These are phyloP conservation scores for Lolium perenne DNA, from an alignment of 176 grass and related monocot species.

Conservation along the genomic window DNA sequence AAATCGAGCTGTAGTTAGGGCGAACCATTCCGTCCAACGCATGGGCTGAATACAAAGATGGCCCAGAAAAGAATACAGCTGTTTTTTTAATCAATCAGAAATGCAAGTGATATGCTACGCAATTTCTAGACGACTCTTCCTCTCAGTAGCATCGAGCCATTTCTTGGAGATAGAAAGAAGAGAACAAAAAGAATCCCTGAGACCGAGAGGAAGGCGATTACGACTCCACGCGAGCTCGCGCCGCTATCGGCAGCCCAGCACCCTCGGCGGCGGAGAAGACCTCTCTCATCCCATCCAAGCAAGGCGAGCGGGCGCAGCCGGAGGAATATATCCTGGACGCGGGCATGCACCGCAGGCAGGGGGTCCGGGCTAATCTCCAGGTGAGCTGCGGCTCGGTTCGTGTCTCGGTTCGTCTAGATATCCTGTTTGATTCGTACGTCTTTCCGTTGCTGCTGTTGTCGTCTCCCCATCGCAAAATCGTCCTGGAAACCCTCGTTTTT, in stretches of 20 bases:
- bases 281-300: neutral
- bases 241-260: neutral
- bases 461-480: too few relatives aligned
- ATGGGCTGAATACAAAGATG: neutral
- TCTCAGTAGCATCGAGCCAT: neutral
- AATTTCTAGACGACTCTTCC: neutral
- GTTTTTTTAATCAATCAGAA: too few relatives aligned
- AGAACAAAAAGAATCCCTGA: neutral
- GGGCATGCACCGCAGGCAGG: neutral
- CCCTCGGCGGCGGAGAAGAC: neutral
- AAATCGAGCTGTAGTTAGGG: neutral
- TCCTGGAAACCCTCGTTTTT: too few relatives aligned
- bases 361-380: neutral
- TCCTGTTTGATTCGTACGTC: neutral
- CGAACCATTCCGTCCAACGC: neutral
- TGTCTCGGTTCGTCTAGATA: neutral
- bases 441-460: neutral
- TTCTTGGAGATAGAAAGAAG: neutral
- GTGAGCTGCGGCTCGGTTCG: neutral
- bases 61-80: neutral
- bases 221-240: neutral
- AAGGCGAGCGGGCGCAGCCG: neutral
- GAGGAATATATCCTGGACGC: neutral
- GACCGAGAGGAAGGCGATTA: neutral
- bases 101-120: neutral